Base-by-base conservation (phyloP, 768 basidiomycete species). In the Amyloporia xantha region DNA sequence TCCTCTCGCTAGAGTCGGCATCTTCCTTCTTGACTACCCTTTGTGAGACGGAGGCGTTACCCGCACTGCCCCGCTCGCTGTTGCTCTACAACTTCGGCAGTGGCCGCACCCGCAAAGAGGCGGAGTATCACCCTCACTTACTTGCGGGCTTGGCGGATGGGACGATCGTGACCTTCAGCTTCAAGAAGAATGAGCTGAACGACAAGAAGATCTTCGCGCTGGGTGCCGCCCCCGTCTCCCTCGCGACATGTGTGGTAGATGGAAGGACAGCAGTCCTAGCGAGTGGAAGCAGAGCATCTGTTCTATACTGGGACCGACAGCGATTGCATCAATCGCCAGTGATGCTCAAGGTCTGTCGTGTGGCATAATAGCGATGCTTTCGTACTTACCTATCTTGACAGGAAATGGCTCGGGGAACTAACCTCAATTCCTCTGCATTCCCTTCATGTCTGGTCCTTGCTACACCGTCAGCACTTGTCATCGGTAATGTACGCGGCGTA, bases 121-220 rank as follows among this genome's bases (percentile, higher is more conserved):
- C 36, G 54, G 74, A 63, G 55, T 69, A 48, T 65, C 74, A 60
- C 57, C 79, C 69, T 1, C 77, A 84, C 52, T 69, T 94, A 7
- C 69, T 95, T 25, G 78, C 78, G 15, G 91, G 91, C 2, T 70
- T 91, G 9, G 79, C 75, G 2, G 80, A 95, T 60, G 92, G 92
- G 1, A 79, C 79, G 13, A 69, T 92, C 23, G 75, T 78, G 3
- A 70, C 77, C 10, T 80, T 83, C 63, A 61, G 60, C 47, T 71
- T 75, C 38, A 58, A 58, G 13, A 54, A 61, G 11, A 53, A 52
- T 12, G 50, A 54, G 52, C 48, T 77, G 6, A 61, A 60, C 23
- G 78, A 83, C 45, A 68, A 71, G 59, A 90, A 83, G 58, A 58
- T 78, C 13, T 69, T 84, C 20, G 72, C 80, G 0, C 67, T 93